Percentiles rank a stretch among this genome's conserved stretches.
Conservation (phyloP, 768 basidiomycete species). For the Xerocomellus dryophilus region DNA sequence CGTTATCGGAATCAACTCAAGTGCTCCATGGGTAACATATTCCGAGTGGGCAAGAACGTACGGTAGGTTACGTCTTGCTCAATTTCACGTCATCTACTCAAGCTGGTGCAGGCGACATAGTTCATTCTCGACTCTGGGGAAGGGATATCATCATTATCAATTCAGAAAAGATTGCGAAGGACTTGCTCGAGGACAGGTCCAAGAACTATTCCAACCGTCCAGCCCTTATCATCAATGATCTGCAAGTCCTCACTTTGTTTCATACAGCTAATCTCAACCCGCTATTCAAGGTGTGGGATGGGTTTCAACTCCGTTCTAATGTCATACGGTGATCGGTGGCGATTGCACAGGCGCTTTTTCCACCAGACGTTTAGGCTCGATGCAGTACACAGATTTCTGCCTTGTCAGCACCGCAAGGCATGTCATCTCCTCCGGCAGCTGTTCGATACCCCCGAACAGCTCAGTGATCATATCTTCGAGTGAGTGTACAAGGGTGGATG, state of each 20-base stretch:
- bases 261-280: neutral
- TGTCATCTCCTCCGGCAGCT: conserved; percentile 2
- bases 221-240: neutral
- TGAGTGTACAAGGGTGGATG: neutral
- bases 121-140: neutral
- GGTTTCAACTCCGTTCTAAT: neutral
- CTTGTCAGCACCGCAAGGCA: neutral
- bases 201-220: conserved; percentile 11
- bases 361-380: conserved; percentile 7
- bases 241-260: neutral
- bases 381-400: neutral
- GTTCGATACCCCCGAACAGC: neutral
- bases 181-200: conserved; percentile 5
- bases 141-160: conserved; percentile 11
- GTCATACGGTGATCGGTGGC: conserved; percentile 10
- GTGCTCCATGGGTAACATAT: conserved; percentile 12
- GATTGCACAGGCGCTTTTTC: conserved; percentile 12
- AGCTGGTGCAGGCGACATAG: neutral
- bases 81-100: neutral
- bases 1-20: neutral
- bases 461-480: conserved; percentile 3
- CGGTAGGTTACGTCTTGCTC: neutral
- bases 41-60: conserved; percentile 8
- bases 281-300: neutral
- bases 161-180: conserved; percentile 5